Evolutionary conservation across 768 basidiomycete genomes (phyloP).

Genomic region (Daedalea quercina): DNA sequence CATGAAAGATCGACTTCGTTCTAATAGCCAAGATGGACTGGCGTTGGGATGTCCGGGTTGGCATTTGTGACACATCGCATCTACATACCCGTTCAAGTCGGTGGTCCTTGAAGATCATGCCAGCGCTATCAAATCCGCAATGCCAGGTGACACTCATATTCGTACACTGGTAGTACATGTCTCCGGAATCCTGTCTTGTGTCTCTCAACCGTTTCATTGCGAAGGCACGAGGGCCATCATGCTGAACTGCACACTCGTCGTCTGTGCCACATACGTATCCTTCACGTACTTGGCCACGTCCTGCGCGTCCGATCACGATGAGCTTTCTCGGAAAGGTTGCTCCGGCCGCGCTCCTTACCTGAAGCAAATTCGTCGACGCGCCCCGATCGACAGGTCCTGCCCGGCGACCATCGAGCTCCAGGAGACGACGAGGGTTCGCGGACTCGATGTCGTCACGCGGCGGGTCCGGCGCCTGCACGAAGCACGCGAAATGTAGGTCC

Average conservation of each 20-base stretch:
- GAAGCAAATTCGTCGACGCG: constrained; percentile 48
- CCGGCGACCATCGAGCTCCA: constrained; percentile 83
- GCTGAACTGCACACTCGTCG: constrained; percentile 54
- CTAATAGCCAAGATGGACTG: too few species aligned
- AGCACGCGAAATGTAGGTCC: constrained; percentile 83
- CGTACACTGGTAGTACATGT: too few species aligned
- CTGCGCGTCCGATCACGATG: constrained; percentile 24
- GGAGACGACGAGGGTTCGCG: constrained; percentile 35
- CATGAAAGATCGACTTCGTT: too few species aligned
- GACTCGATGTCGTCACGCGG: constrained; percentile 23
- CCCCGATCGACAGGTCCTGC: constrained; percentile 79
- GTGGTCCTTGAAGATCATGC: too few species aligned
- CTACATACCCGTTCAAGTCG: too few species aligned
- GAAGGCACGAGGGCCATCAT: constrained; percentile 51
- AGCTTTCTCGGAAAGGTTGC: neutral
- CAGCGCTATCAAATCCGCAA: too few species aligned
- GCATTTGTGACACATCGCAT: too few species aligned
- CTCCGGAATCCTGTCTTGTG: neutral
- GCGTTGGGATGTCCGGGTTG: too few species aligned
- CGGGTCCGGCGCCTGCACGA: constrained; percentile 59
- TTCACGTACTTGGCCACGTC: constrained; percentile 62
- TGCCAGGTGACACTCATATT: too few species aligned
- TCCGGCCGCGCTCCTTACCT: constrained; percentile 26
- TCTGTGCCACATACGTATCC: constrained; percentile 47
- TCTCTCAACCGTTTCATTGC: neutral